phyloP scores from a whole-genome alignment of 768 basidiomycete genomes.

The Tricholoma sp. region DNA sequence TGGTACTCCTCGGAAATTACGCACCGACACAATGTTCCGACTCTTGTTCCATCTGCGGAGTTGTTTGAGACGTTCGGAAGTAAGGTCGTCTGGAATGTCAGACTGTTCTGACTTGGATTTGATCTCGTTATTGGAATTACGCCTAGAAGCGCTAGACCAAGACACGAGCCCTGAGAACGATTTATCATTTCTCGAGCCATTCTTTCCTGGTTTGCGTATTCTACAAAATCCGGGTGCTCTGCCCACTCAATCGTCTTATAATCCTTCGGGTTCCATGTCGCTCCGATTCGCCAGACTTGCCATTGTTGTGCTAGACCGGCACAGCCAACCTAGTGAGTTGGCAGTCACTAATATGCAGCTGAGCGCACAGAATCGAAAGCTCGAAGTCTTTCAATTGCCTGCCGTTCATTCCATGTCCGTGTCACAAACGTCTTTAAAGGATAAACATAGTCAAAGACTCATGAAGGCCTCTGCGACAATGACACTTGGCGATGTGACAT shows the following conservation, averaged over 20 bases:
- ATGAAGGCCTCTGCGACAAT: constrained; percentile 30
- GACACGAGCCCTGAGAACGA: constrained; percentile 32
- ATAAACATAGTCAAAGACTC: constrained; percentile 25
- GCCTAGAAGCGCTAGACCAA: constrained; percentile 37
- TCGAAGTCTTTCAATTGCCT: constrained; percentile 19
- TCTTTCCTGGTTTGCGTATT: constrained; percentile 21
- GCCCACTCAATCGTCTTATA: not conserved
- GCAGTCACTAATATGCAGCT: constrained; percentile 25
- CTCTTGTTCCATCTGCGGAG: constrained; percentile 77
- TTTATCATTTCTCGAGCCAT: constrained; percentile 23
- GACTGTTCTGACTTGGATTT: constrained; percentile 21
- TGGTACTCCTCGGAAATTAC: constrained; percentile 61
- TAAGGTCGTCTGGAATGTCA: constrained; percentile 18
- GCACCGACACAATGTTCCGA: constrained; percentile 67
- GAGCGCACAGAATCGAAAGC: constrained; percentile 15
- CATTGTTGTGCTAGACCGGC: constrained; percentile 32
- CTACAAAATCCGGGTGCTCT: constrained; percentile 1
- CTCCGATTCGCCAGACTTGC: constrained; percentile 23
- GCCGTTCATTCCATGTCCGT: constrained; percentile 20
- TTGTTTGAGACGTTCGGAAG: constrained; percentile 43
- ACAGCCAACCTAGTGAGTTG: constrained; percentile 30
- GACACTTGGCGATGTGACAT: constrained; percentile 33
- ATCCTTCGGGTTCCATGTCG: constrained; percentile 11
- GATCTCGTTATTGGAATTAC: constrained; percentile 30
- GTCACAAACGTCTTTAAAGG: constrained; percentile 42